Evolutionary conservation across 2,329 filamentous ascomycete genomes (phyloP).

Genomic region (Diaporthe eres): DNA sequence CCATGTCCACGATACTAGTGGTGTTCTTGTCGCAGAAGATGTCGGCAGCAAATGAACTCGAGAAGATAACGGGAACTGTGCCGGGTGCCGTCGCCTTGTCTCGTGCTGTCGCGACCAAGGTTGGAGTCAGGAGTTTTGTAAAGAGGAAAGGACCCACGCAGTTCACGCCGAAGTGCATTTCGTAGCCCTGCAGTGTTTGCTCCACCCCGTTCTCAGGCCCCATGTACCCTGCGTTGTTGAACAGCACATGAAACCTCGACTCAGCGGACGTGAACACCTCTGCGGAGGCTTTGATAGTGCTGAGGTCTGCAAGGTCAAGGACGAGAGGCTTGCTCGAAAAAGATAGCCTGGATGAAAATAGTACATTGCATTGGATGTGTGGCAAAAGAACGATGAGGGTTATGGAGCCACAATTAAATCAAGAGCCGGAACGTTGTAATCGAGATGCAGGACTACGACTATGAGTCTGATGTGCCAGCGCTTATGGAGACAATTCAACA

Average conservation of each 20-base stretch:
- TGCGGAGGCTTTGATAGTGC: conserved; percentile 44
- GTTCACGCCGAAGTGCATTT: conserved; percentile 39
- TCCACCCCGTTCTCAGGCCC: conserved; percentile 44
- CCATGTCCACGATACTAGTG: not conserved
- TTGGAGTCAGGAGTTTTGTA: conserved; percentile 39
- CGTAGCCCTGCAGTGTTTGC: conserved; percentile 44
- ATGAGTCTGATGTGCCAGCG: conserved; percentile 47
- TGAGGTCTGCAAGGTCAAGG: conserved; percentile 49
- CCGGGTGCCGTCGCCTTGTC: conserved; percentile 41
- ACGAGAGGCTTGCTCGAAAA: conserved; percentile 47
- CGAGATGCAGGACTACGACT: not conserved
- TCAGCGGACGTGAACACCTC: conserved; percentile 43
- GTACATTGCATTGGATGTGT: too few relatives aligned
- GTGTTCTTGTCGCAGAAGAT: not conserved
- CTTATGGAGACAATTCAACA: not conserved
- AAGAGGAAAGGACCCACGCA: conserved; percentile 32
- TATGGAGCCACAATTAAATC: too few relatives aligned
- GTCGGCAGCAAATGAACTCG: conserved; percentile 33
- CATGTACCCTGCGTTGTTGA: conserved; percentile 59
- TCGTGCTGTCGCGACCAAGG: conserved; percentile 21
- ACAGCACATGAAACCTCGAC: conserved; percentile 55
- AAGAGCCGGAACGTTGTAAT: too few relatives aligned
- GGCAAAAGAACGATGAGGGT: too few relatives aligned
- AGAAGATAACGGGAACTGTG: conserved; percentile 34
- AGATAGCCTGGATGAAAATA: too few relatives aligned